Evolutionary conservation across 176 grass and related monocot species (phyloP).

Genomic region (Carex kokanica): DNA sequence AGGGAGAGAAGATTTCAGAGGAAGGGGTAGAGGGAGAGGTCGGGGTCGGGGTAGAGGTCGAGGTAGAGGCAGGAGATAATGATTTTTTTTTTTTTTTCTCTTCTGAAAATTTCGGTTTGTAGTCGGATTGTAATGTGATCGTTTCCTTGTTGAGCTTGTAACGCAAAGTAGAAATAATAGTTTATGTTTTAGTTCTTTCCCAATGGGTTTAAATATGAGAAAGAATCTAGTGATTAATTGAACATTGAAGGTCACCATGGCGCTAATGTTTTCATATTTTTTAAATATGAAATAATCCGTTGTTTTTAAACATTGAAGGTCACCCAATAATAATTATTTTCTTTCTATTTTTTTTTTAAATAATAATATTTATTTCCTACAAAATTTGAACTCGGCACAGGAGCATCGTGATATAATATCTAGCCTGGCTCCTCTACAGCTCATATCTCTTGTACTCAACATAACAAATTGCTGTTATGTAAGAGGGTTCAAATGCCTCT

Average conservation of each 20-base stretch:
- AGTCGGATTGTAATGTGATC: not conserved
- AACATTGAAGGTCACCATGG: not conserved
- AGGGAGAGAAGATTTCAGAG: constrained; percentile 49
- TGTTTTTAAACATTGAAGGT: not conserved
- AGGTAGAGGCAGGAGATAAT: constrained; percentile 49
- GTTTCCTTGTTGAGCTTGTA: not conserved
- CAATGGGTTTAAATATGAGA: not conserved
- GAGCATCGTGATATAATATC: no score
- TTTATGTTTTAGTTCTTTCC: not conserved
- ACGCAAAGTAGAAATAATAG: not conserved
- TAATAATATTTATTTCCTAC: no score
- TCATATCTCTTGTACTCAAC: not conserved
- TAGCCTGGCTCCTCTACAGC: not conserved
- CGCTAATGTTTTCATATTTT: not conserved
- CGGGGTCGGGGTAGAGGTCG: constrained; percentile 34
- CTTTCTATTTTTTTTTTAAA: no score
- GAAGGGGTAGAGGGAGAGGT: constrained; percentile 43
- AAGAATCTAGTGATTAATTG: no score
- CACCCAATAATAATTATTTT: not conserved
- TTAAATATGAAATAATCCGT: not conserved
- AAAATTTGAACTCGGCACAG: no score
- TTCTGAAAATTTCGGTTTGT: not conserved
- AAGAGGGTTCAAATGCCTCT: no score
- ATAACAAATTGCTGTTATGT: not conserved
- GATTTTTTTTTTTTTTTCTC: not conserved